Base-by-base conservation (phyloP, 768 basidiomycete species). In the Termitomyces bulborhizus region DNA sequence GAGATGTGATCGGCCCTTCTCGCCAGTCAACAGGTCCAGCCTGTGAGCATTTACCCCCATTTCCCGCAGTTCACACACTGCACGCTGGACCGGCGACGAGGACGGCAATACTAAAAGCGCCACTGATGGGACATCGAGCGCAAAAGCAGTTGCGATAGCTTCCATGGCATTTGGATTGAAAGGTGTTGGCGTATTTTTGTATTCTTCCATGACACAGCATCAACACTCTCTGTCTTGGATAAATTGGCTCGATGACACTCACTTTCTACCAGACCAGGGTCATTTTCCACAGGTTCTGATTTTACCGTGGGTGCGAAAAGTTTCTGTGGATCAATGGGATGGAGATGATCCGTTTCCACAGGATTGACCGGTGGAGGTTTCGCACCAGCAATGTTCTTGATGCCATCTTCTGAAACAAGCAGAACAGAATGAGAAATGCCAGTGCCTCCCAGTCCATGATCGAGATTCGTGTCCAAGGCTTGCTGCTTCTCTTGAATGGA, bases 71-170 rank as follows among this genome's bases (percentile, higher is more conserved):
- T 90, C 89, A 54, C 79, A 75, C 12, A 90, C 76, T 39, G 81
- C 80, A 24, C 84, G 80, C 47, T 76, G 77, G 21, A 90, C 79
- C 0, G 86, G 75, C 16, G 81, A 79, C 24, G 73, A 73, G 6
- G 87, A 74, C 3, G 84, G 84, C 37, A 91, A 65, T 16, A 89
- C 83, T n/a, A 91, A 71, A 16, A 91, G 71, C 18, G 81, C 89
- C 12, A 81, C 62, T 40, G 76, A 75, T 39, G 86, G 84, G 21
- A 91, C 89, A 52, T 89, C 87, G 18, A 89, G 65, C 16, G 88
- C 89, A 65, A 91, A 86, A 4, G 76, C 75, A 9, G 81, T 77
- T 5, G 85, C 88, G 46, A 91, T 76, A 2, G 84, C 84, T 64
- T 91, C 89, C 60, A 90, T 63, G 32, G 75, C 69, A 57, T 75